Evolutionary conservation across 306 rosid species (phyloP).

Genomic region (Begonia fuchsioides): DNA sequence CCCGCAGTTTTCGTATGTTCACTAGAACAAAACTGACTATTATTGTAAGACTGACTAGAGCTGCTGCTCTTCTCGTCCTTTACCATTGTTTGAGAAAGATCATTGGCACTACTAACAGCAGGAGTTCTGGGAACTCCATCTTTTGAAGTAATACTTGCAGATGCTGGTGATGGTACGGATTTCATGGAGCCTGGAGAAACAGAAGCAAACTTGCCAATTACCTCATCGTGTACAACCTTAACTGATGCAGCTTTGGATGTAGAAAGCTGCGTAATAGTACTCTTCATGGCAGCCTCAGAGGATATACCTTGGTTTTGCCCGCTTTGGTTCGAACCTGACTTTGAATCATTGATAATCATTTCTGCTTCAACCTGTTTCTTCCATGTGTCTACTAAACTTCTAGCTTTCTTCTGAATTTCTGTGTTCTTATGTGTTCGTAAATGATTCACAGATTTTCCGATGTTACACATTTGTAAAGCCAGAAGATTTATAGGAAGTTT

Average conservation of each 20-base stretch:
- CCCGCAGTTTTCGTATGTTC: conserved; percentile 57
- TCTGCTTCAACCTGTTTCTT: conserved; percentile 84
- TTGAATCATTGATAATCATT: conserved; percentile 63
- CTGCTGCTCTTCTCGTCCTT: conserved; percentile 82
- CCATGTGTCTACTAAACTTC: conserved; percentile 85
- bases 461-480: conserved; percentile 66
- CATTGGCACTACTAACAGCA: conserved; percentile 33
- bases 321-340: conserved; percentile 37
- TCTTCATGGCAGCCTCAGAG: conserved; percentile 45
- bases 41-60: conserved; percentile 86
- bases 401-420: conserved; percentile 83
- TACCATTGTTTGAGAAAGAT: conserved; percentile 38
- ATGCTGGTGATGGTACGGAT: conserved; percentile 18
- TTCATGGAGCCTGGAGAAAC: conserved; percentile 51
- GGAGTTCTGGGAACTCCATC: conserved; percentile 33
- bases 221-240: conserved; percentile 45
- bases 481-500: conserved; percentile 82
- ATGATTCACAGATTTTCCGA: conserved; percentile 84
- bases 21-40: conserved; percentile 70
- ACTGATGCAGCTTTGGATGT: conserved; percentile 39
- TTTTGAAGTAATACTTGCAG: conserved; percentile 30
- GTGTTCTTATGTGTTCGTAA: conserved; percentile 63
- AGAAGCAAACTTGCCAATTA: conserved; percentile 29
- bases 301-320: conserved; percentile 49
- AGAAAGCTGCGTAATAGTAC: conserved; percentile 27